phyloP scores from a whole-genome alignment of 2,329 filamentous ascomycete genomes.

The Ophiostoma ips region DNA sequence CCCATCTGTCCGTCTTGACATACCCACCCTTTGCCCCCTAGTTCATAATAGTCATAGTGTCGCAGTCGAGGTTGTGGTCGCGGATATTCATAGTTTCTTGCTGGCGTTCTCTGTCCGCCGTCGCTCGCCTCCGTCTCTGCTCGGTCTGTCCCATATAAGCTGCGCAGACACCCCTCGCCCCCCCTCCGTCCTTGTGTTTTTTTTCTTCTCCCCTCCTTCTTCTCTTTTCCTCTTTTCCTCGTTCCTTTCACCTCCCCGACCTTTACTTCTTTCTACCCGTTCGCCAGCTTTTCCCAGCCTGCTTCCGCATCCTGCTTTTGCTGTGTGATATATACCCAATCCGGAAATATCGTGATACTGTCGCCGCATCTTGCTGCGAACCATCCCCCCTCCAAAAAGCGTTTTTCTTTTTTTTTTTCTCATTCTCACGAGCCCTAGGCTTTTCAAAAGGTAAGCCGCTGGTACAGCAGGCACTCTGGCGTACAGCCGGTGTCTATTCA shows the following conservation, averaged over 20 bases:
- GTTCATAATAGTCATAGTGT: background rate
- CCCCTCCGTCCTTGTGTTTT: slow-evolving; percentile 8
- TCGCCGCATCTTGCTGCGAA: slow-evolving; percentile 3
- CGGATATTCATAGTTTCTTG: background rate
- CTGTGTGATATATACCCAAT: slow-evolving; percentile 15
- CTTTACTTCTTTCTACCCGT: slow-evolving; percentile 9
- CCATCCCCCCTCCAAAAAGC: slow-evolving; percentile 1
- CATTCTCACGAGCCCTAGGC: background rate
- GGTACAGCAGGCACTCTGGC: background rate
- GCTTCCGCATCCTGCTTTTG: slow-evolving; percentile 14
- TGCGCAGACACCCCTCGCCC: slow-evolving; percentile 1
- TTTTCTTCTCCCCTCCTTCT: slow-evolving; percentile 14
- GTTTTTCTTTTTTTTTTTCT: background rate
- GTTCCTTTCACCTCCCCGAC: slow-evolving; percentile 14
- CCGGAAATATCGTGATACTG: slow-evolving; percentile 10
- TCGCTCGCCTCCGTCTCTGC: background rate
- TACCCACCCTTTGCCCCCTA: background rate
- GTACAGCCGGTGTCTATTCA: no score
- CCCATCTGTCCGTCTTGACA: background rate
- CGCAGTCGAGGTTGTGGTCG: background rate
- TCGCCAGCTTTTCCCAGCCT: slow-evolving; percentile 13
- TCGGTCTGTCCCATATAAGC: slow-evolving; percentile 9
- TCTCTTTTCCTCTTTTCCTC: slow-evolving; percentile 1
- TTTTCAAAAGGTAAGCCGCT: background rate
- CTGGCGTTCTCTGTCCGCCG: background rate